Evolutionary conservation across 768 basidiomycete species (phyloP), one percentile per base, ranked within the genome.

Genomic region (Panaeolus cyanescens): DNA sequence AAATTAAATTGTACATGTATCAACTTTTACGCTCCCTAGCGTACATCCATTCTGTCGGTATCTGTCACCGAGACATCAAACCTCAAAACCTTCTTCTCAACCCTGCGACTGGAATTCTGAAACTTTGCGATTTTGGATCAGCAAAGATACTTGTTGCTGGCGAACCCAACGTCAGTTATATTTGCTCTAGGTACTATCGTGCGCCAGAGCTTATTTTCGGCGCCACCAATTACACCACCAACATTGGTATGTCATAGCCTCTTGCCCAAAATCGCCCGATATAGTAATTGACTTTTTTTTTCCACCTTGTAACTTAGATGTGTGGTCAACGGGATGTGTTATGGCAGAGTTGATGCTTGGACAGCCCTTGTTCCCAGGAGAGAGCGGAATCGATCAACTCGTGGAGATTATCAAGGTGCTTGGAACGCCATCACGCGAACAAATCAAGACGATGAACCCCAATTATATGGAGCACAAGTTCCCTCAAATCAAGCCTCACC

Each of bases 391-490:
- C 71, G 97, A 99, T 78, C 97, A 99, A 79, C 75, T 99, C 70
- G 97, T 99, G 60, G 97, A 99, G 79, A 99, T 99, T 69, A 99
- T 99, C 89, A 99, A 99, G 77, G 95, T 99, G 42, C 87, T 99
- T 58, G 97, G 97, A 15, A 99, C 97, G 20, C 97, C 97, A 2
- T 96, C 97, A 61, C 83, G 96, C 67, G 97, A 99, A 73, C 97
- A 99, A 77, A 99, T 99, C 86, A 99, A 99, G 89, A 99, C 97
- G 67, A 99, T 99, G 97, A 99, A 99, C 78, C 97, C 97, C 59
- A 99, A 99, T 80, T 99, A 99, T 79, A 99, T 99, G 97, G 97
- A 99, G 74, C 97, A 99, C 87, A 98, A 99, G 78, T 99, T 99
- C 83, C 97, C 97, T 1, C 96, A 99, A 78, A 99, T 99, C 83